Conservation (phyloP, 2,329 filamentous ascomycete species). For the Sphaerostilbella broomeana region DNA sequence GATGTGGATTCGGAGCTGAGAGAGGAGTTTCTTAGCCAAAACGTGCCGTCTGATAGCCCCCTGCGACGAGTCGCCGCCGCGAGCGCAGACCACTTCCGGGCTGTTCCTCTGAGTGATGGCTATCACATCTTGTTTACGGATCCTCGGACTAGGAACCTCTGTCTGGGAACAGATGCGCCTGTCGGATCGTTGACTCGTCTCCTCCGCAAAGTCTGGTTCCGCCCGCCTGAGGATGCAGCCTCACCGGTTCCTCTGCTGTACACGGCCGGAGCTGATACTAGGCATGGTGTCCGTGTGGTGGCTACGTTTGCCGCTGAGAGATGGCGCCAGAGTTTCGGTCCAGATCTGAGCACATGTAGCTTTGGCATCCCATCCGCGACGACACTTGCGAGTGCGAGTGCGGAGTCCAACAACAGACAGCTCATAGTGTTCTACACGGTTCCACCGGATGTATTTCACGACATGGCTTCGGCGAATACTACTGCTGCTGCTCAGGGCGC, state of each 20-base stretch:
- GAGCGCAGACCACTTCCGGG: slow-evolving; percentile 54
- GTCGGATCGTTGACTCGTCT: slow-evolving; percentile 45
- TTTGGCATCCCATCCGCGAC: neutral
- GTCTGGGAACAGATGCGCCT: slow-evolving; percentile 55
- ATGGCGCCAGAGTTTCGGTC: slow-evolving; percentile 9
- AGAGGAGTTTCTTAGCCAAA: slow-evolving; percentile 15
- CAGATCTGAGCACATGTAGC: neutral
- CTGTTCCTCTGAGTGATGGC: slow-evolving; percentile 59
- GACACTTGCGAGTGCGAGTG: neutral
- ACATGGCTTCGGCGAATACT: slow-evolving; percentile 20
- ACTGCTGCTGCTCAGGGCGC: slow-evolving; percentile 11
- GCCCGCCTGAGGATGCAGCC: slow-evolving; percentile 23
- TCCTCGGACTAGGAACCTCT: slow-evolving; percentile 48
- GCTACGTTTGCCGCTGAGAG: slow-evolving; percentile 45
- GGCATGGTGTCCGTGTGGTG: slow-evolving; percentile 51
- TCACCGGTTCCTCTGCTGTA: slow-evolving; percentile 43
- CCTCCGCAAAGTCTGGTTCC: slow-evolving; percentile 51
- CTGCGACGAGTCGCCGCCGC: slow-evolving; percentile 31
- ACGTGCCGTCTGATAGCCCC: slow-evolving; percentile 12
- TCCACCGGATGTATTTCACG: slow-evolving; percentile 48
- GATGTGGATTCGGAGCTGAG: neutral
- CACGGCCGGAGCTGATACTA: slow-evolving; percentile 48
- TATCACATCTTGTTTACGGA: slow-evolving; percentile 60
- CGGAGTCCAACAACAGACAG: slow-evolving; percentile 23
- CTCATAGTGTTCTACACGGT: slow-evolving; percentile 54